Conservation (phyloP, 768 basidiomycete species). For the Hirschioporus abietinus region DNA sequence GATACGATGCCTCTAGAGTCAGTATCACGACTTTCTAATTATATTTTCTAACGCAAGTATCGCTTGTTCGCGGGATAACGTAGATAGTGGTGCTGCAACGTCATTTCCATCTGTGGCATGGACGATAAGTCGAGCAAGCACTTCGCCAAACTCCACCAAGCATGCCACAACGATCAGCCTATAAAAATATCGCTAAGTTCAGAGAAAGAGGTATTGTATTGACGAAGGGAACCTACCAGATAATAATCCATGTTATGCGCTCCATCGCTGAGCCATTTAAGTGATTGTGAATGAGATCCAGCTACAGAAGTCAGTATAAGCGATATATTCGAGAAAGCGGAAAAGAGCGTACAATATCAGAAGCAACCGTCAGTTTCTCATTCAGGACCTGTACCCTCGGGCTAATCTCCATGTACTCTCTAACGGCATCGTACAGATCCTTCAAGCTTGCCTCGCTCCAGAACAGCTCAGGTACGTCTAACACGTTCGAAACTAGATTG, state of each 20-base stretch:
- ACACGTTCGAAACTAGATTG: constrained; percentile 86
- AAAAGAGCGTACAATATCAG: constrained; percentile 67
- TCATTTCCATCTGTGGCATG: constrained; percentile 40
- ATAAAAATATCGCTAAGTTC: constrained; percentile 19
- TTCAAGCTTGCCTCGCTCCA: constrained; percentile 92
- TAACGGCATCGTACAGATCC: constrained; percentile 84
- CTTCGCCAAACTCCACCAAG: constrained; percentile 85
- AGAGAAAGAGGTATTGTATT: constrained; percentile 37
- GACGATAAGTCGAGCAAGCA: constrained; percentile 69
- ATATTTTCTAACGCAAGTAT: constrained; percentile 13
- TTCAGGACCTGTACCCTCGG: constrained; percentile 79
- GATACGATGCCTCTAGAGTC: background rate
- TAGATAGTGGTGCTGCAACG: constrained; percentile 7
- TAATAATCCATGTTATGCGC: constrained; percentile 79
- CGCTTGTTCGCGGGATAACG: constrained; percentile 15
- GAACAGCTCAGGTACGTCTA: constrained; percentile 91
- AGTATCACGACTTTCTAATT: background rate
- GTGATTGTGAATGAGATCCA: constrained; percentile 91
- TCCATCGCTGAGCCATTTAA: constrained; percentile 87
- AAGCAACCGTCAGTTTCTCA: constrained; percentile 81
- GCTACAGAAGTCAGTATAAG: constrained; percentile 33
- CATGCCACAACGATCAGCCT: constrained; percentile 90
- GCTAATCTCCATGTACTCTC: constrained; percentile 93
- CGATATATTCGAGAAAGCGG: constrained; percentile 6
- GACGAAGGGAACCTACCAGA: constrained; percentile 44